Percentiles rank a stretch among this genome's conserved stretches.
phyloP scores from a whole-genome alignment of 495 filamentous ascomycete genomes.

The Jackrogersella minutella region DNA sequence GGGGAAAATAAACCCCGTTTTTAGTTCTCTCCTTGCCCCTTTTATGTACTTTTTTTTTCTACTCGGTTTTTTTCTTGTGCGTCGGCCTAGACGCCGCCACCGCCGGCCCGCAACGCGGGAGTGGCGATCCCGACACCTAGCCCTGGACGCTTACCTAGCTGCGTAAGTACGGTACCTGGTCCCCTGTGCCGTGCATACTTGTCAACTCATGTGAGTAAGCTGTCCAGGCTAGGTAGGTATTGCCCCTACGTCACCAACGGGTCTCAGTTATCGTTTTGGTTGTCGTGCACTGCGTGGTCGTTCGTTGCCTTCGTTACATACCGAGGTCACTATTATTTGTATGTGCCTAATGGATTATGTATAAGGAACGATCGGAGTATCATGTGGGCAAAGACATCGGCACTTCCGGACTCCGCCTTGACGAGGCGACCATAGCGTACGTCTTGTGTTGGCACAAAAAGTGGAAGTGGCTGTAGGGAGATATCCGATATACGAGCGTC shows the following conservation, averaged over 20 bases:
- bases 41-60: not conserved
- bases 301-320: not conserved
- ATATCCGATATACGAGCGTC: conserved; percentile 9
- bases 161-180: not conserved
- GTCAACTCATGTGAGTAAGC: not conserved
- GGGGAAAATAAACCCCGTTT: not conserved
- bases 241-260: not conserved
- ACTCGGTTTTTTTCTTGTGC: not conserved
- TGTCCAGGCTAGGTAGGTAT: not conserved
- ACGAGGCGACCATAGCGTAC: not conserved
- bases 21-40: not conserved
- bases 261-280: not conserved
- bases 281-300: not conserved
- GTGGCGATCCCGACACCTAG: conserved; percentile 11
- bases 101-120: conserved; percentile 3
- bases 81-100: conserved; percentile 20
- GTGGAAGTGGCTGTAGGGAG: not conserved
- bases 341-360: no score
- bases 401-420: conserved; percentile 8
- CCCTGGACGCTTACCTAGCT: no score
- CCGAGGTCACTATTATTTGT: no score
- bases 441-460: not conserved
- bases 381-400: not conserved
- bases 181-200: conserved; percentile 7
- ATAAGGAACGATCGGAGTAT: conserved; percentile 3